Percentiles rank a stretch among this genome's conserved stretches.
Evolutionary conservation across 495 filamentous ascomycete species (phyloP).

Genomic region (Collariella sp.): DNA sequence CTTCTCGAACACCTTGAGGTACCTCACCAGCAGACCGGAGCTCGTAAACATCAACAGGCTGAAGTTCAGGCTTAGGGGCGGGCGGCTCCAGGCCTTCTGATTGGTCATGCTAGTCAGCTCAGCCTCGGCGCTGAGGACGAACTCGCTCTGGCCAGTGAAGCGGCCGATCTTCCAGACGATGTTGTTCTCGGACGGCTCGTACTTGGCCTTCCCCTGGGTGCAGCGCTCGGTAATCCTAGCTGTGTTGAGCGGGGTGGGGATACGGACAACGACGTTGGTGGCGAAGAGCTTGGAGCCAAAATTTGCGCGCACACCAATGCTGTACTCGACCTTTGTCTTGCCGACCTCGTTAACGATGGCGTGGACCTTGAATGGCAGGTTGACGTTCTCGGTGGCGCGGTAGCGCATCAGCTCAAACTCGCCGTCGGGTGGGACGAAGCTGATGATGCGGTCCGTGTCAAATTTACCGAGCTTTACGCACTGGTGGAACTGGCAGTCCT

Average conservation of each 20-base stretch:
- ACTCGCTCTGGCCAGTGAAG: conserved; percentile 93
- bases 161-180: conserved; percentile 99
- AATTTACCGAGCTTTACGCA: conserved; percentile 98
- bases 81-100: conserved; percentile 94
- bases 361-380: conserved; percentile 97
- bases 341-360: conserved; percentile 97
- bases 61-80: conserved; percentile 86
- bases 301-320: conserved; percentile 93
- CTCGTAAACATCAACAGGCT: conserved; percentile 96
- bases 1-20: conserved; percentile 99
- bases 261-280: conserved; percentile 91
- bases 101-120: conserved; percentile 93
- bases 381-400: conserved; percentile 98
- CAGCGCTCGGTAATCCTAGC: conserved; percentile 90
- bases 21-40: conserved; percentile 81
- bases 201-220: conserved; percentile 93
- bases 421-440: conserved; percentile 94
- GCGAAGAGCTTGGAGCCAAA: conserved; percentile 95
- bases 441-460: conserved; percentile 95
- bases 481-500: conserved; percentile 99
- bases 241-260: conserved; percentile 95
- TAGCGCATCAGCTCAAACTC: conserved; percentile 99
- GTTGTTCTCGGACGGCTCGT: conserved; percentile 94
- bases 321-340: conserved; percentile 97
- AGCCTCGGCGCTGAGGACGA: conserved; percentile 87